phyloP scores from a whole-genome alignment of 2,329 filamentous ascomycete species.

The Pseudogymnoascus pannorum region DNA sequence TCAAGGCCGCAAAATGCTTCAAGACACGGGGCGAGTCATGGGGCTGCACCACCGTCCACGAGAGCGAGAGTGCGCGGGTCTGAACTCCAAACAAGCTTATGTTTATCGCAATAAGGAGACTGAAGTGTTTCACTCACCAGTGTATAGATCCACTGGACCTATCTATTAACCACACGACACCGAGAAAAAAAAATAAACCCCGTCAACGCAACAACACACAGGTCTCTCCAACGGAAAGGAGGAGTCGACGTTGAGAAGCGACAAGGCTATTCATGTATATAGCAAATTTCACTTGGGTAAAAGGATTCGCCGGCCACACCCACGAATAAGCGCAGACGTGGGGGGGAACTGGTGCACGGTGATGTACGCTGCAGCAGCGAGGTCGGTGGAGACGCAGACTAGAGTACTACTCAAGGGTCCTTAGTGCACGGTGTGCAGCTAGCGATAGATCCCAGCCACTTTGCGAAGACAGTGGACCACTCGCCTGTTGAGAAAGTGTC shows the following conservation, averaged over 20 bases:
- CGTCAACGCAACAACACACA: constrained; percentile 1
- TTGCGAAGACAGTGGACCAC: neutral
- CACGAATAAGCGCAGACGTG: constrained; percentile 6
- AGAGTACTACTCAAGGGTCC: constrained; percentile 9
- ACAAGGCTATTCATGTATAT: neutral
- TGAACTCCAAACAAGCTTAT: constrained; percentile 1
- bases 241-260: neutral
- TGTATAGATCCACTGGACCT: constrained; percentile 1
- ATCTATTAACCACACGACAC: constrained; percentile 4
- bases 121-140: neutral
- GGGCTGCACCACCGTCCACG: neutral
- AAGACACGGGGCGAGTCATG: neutral
- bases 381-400: constrained; percentile 7
- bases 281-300: constrained; percentile 4
- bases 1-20: neutral
- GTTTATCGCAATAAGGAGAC: constrained; percentile 5
- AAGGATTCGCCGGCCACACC: neutral
- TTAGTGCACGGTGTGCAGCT: constrained; percentile 5
- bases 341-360: constrained; percentile 7
- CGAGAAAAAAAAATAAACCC: constrained; percentile 2
- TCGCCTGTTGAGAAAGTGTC: neutral
- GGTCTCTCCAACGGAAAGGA: neutral
- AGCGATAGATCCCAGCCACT: neutral
- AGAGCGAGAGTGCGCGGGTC: neutral
- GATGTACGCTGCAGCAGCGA: constrained; percentile 7